These are phyloP conservation scores for Pseudophaeomoniella oleicola DNA, from an alignment of 2,329 filamentous ascomycete genomes.

Conservation along the genomic window DNA sequence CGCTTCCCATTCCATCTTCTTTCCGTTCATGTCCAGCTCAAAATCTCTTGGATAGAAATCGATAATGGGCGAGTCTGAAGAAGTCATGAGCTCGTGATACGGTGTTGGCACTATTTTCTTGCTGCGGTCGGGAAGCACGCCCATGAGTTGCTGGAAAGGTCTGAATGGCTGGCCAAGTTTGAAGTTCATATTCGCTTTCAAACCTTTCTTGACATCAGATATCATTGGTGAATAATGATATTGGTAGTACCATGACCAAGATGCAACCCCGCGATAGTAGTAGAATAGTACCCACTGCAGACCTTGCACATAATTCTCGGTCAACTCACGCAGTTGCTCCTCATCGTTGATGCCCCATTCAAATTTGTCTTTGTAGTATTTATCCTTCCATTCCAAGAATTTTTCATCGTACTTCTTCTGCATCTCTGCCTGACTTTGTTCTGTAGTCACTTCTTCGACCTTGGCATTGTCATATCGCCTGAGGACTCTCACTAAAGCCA, in stretches of 20 bases:
- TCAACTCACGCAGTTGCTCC: conserved; percentile 63
- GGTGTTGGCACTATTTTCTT: conserved; percentile 84
- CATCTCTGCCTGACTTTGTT: conserved; percentile 65
- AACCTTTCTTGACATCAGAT: conserved; percentile 78
- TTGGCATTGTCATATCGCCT: conserved; percentile 84
- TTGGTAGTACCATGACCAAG: conserved; percentile 95
- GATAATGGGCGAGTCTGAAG: conserved; percentile 76
- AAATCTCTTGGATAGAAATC: conserved; percentile 98
- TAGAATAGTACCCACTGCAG: conserved; percentile 97
- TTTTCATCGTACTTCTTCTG: conserved; percentile 80
- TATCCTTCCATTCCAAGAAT: conserved; percentile 85
- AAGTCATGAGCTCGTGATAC: conserved; percentile 89
- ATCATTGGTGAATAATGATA: conserved; percentile 98
- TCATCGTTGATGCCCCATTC: conserved; percentile 74
- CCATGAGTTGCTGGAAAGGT: conserved; percentile 95
- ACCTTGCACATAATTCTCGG: conserved; percentile 94
- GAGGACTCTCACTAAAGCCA: conserved; percentile 72
- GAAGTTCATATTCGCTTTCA: conserved; percentile 81
- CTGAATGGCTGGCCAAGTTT: conserved; percentile 87
- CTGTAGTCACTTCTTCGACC: conserved; percentile 62
- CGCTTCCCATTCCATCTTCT: conserved; percentile 99
- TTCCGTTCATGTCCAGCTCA: conserved; percentile 97
- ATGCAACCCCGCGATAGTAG: conserved; percentile 93
- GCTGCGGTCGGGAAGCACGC: conserved; percentile 89
- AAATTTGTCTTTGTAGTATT: conserved; percentile 85